phyloP scores from a whole-genome alignment of 2,329 filamentous ascomycete genomes.

The Phaeophleospora eucalypticola region DNA sequence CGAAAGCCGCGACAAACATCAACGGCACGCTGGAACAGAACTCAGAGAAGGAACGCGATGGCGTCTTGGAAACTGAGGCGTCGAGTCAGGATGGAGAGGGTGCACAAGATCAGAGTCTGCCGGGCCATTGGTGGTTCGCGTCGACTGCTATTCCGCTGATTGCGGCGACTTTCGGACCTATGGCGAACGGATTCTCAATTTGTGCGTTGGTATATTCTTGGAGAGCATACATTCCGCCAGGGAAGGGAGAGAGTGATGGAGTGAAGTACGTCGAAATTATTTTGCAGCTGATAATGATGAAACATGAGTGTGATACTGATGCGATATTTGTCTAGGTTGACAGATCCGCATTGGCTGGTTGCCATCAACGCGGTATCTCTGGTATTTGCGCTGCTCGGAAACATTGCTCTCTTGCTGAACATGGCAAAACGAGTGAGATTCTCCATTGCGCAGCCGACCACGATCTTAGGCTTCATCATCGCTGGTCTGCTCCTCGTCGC shows the following conservation, averaged over 20 bases:
- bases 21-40: slow-evolving; percentile 30
- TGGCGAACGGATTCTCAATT: slow-evolving; percentile 38
- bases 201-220: slow-evolving; percentile 53
- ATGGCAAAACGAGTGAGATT: slow-evolving; percentile 56
- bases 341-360: slow-evolving; percentile 51
- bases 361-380: slow-evolving; percentile 55
- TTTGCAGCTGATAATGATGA: no score
- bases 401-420: slow-evolving; percentile 54
- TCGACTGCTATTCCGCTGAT: slow-evolving; percentile 56
- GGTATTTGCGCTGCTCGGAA: slow-evolving; percentile 51
- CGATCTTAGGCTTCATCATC: slow-evolving; percentile 56
- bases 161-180: slow-evolving; percentile 43
- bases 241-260: slow-evolving; percentile 33
- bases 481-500: slow-evolving; percentile 52
- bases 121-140: slow-evolving; percentile 56
- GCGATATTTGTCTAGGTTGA: no score
- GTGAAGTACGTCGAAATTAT: no score
- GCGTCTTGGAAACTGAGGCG: no score
- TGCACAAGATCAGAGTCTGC: slow-evolving; percentile 41
- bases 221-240: slow-evolving; percentile 38
- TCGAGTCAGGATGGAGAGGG: slow-evolving; percentile 40
- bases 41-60: slow-evolving; percentile 36
- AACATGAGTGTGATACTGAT: no score
- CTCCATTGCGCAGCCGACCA: slow-evolving; percentile 55
- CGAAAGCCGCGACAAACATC: slow-evolving; percentile 44